Percentiles rank a stretch among this genome's conserved stretches.
These are phyloP conservation scores for Hortiboletus flavorubellus DNA, from an alignment of 768 basidiomycete genomes.

Conservation along the genomic window DNA sequence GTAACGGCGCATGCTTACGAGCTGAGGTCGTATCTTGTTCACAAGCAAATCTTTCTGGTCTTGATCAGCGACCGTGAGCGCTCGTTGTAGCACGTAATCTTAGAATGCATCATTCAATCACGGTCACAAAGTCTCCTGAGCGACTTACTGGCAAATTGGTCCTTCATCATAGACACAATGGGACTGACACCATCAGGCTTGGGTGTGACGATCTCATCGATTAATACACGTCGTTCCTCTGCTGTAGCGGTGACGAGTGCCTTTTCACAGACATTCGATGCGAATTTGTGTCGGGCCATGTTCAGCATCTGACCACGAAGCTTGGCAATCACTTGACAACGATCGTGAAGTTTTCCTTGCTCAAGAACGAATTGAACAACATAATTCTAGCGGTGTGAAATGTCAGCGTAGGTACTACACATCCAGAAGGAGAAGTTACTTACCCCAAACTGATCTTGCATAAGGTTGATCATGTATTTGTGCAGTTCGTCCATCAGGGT, in stretches of 20 bases:
- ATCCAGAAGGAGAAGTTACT: constrained; percentile 23
- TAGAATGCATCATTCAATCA: constrained; percentile 1
- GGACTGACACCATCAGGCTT: constrained; percentile 63
- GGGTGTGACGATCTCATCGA: constrained; percentile 76
- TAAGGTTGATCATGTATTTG: constrained; percentile 62
- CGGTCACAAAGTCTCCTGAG: neutral
- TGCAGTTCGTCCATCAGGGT: constrained; percentile 82
- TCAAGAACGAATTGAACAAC: constrained; percentile 93
- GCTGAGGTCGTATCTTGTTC: constrained; percentile 59
- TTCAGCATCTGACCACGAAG: constrained; percentile 75
- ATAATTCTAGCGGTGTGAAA: constrained; percentile 64
- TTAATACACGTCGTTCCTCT: constrained; percentile 62
- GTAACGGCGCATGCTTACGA: constrained; percentile 67
- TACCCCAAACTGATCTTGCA: constrained; percentile 91
- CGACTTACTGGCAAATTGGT: constrained; percentile 81
- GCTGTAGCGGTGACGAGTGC: constrained; percentile 65
- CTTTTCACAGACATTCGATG: constrained; percentile 95
- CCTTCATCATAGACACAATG: constrained; percentile 75
- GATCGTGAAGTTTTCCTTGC: constrained; percentile 70
- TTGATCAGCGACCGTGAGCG: constrained; percentile 62
- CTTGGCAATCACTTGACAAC: constrained; percentile 57
- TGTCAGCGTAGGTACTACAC: neutral
- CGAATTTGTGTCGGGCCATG: constrained; percentile 87
- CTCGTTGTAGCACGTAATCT: constrained; percentile 88
- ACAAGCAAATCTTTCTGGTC: constrained; percentile 70